These are phyloP conservation scores for Cocos nucifera DNA, from an alignment of 176 grass and related monocot genomes.

Conservation along the genomic window DNA sequence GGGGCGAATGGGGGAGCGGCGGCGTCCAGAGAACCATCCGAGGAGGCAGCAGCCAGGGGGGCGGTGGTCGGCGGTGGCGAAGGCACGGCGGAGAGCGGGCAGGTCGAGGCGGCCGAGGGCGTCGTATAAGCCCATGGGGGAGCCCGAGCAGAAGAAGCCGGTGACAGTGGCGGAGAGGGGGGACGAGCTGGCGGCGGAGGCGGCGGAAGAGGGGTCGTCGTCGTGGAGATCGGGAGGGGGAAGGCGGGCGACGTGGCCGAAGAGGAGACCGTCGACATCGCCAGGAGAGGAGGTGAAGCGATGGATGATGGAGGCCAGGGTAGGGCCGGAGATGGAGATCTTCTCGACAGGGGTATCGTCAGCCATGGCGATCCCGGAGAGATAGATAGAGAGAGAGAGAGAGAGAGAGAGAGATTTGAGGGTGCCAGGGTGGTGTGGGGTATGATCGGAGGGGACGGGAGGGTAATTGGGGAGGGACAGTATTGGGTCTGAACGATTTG, in stretches of 20 bases:
- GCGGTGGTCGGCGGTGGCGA: not conserved
- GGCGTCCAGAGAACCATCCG: slow-evolving; percentile 67
- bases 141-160: slow-evolving; percentile 34
- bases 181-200: slow-evolving; percentile 16
- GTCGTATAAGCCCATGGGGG: slow-evolving; percentile 30
- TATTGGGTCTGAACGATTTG: too few species aligned
- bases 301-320: slow-evolving; percentile 54
- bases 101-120: slow-evolving; percentile 28
- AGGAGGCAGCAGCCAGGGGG: slow-evolving; percentile 6
- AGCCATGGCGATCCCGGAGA: too few species aligned
- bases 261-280: slow-evolving; percentile 56
- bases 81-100: not conserved
- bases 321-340: slow-evolving; percentile 51
- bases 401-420: too few species aligned
- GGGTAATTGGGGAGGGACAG: too few species aligned
- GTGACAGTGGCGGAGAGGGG: slow-evolving; percentile 28
- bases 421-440: too few species aligned
- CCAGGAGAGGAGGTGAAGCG: slow-evolving; percentile 30
- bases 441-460: too few species aligned
- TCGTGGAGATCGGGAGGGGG: slow-evolving; percentile 25
- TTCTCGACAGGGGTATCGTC: slow-evolving; percentile 6
- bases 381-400: too few species aligned
- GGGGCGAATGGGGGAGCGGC: slow-evolving; percentile 35
- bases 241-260: slow-evolving; percentile 23
- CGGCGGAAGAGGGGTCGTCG: slow-evolving; percentile 14